Evolutionary conservation across 768 basidiomycete genomes (phyloP), one percentile per base, ranked within the genome.

Genomic region (Termitomyces eurrhizus): DNA sequence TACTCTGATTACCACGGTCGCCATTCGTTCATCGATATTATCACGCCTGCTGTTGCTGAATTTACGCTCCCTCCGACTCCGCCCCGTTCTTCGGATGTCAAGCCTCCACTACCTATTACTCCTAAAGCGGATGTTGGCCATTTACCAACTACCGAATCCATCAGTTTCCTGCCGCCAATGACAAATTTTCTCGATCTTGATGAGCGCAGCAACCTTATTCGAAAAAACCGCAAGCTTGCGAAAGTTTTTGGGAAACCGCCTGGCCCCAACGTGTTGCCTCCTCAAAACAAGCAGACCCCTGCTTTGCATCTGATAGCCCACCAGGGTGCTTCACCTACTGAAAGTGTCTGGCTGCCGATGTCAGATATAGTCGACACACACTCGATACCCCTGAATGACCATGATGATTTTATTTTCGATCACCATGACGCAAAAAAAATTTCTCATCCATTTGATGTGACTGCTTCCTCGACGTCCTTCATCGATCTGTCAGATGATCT

Each of bases 221-320:
- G 84, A 57, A 88, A 87, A 65, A 83, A 86, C 54, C 85, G 88
- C 66, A 94, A 94, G 72, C 81, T 93, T 52, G 79, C 88, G n/a
- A 86, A 87, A 63, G 75, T 93, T n/a, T 87, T 93, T 57, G 92
- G 92, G 45, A 80, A 84, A 71, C 83, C 79, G 3, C 89, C 88
- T 3, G 79, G 75, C 6, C 74, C 77, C 4, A 81, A 81, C 11
- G 73, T 71, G 7, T 65, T 79, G 55, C 63, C 71, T 33, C 71
- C 39, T 52, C 16, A 39, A 7, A 44, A 37, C 26, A 52, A 42
- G 26, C 58, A 61, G 26, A 55, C 48, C 35, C 51, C 61, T 41
- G 62, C 52, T 46, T 61, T 60, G 66, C 67, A 54, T 57, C 65
- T 49, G 62, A 69, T 62, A 60, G 67, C 59, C 52, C 67, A 65